Conservation (phyloP, 352 stramenopile species). For the Phytophthora tentaculata region DNA sequence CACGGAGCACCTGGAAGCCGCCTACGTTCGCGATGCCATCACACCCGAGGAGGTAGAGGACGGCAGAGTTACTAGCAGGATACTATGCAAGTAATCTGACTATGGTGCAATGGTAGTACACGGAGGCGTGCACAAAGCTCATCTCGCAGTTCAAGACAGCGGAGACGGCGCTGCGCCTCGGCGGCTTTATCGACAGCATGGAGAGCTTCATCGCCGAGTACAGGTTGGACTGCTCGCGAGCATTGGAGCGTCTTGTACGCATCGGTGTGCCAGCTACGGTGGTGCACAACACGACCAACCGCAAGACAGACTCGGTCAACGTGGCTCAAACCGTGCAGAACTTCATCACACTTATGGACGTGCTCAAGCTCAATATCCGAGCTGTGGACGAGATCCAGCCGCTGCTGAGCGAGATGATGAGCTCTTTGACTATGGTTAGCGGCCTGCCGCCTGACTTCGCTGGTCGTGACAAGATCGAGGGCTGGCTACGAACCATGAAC, state of each 20-base stretch:
- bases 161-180: slow-evolving; percentile 91
- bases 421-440: slow-evolving; percentile 93
- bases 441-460: slow-evolving; percentile 95
- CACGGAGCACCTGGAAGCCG: slow-evolving; percentile 97
- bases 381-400: slow-evolving; percentile 98
- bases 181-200: slow-evolving; percentile 70
- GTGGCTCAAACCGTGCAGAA: slow-evolving; percentile 96
- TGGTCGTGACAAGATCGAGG: slow-evolving; percentile 92
- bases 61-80: neutral
- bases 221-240: slow-evolving; percentile 96
- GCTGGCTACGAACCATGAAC: slow-evolving; percentile 97
- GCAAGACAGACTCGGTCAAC: slow-evolving; percentile 89
- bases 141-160: slow-evolving; percentile 98
- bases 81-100: neutral
- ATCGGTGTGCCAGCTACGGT: slow-evolving; percentile 94
- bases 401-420: slow-evolving; percentile 96
- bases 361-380: slow-evolving; percentile 97
- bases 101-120: slow-evolving; percentile 82
- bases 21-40: slow-evolving; percentile 96
- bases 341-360: slow-evolving; percentile 99
- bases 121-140: slow-evolving; percentile 95
- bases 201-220: slow-evolving; percentile 95
- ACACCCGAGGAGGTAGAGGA: slow-evolving; percentile 81
- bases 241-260: slow-evolving; percentile 92
- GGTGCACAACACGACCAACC: slow-evolving; percentile 84